Evolutionary conservation across 1,139 yeast genomes (phyloP).

Genomic region (Yamadazyma sp.): DNA sequence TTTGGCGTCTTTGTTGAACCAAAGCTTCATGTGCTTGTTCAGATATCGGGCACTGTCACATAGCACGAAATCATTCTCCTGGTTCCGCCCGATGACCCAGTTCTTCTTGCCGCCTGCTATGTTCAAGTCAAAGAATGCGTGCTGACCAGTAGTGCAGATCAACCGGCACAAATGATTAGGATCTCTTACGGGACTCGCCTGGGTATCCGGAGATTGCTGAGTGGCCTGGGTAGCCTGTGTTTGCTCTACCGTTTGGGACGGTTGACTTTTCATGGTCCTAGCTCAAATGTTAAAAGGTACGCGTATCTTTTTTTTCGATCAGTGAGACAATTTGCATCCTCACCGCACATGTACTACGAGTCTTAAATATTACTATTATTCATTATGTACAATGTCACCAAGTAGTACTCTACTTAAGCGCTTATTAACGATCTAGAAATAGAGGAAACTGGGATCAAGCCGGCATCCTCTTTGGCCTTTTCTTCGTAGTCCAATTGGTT

Average conservation of each 20-base stretch:
- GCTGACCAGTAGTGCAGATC: conserved; percentile 70
- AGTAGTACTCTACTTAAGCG: conserved; percentile 7
- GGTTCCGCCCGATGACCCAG: conserved; percentile 82
- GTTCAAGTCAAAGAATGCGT: conserved; percentile 42
- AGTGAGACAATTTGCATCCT: background rate
- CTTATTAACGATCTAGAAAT: conserved; percentile 23
- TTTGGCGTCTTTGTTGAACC: conserved; percentile 55
- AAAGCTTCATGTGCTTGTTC: conserved; percentile 72
- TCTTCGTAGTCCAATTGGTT: conserved; percentile 50
- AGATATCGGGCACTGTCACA: conserved; percentile 71
- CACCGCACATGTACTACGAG: background rate
- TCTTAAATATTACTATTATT: background rate
- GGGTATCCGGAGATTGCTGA: conserved; percentile 49
- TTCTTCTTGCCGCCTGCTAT: conserved; percentile 35
- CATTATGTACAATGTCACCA: background rate
- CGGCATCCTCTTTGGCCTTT: conserved; percentile 15
- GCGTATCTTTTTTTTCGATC: conserved; percentile 2
- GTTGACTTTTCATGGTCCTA: background rate
- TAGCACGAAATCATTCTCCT: conserved; percentile 61
- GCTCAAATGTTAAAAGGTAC: background rate
- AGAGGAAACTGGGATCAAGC: conserved; percentile 25
- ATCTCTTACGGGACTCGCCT: conserved; percentile 25
- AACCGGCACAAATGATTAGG: conserved; percentile 42
- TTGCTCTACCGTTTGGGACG: conserved; percentile 26
- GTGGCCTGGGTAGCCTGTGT: conserved; percentile 68